Base-by-base conservation (phyloP, 768 basidiomycete species). In the Mycena haematopus region DNA sequence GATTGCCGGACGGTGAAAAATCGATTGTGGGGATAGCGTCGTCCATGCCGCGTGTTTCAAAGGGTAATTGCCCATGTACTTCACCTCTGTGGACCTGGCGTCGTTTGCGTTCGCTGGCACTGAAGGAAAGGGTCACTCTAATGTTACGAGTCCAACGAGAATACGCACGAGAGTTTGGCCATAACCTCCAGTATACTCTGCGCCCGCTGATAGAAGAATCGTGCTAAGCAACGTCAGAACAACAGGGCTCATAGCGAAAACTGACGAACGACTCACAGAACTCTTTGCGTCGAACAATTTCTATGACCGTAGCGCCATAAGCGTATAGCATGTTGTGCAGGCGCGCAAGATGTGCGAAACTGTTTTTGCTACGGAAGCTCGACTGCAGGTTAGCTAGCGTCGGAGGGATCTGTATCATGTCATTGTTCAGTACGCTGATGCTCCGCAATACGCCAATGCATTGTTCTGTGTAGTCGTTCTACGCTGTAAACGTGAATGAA, bases 251-350 rank as follows among this genome's bases (percentile, higher is more conserved):
- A 19, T 29, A 31, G 25, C 8, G 57, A 25, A 42, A 25, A 55
- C 15, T 44, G 8, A 33, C 5, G n/a, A 13, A 15, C 25, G 57
- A 74, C 88, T 74, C 63, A 90, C 93, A 82, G 74, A 96, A 97
- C 72, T 96, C 93, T 68, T 93, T 93, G 57, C 96, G 81, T 60
- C 96, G 82, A 2, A 96, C 92, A 31, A 98, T 87, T 75, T 99
- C 96, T 19, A 95, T 83, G 10, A 97, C 84, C 0, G 95, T 94
- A 1, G 93, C 92, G 0, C 92, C 91, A 74, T 99, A 99, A 0
- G 93, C 94, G 70, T 94, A 95, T 0, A 96, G 74, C 86, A 98
- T 92, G 58, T 84, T 88, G 72, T 96, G 95, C 45, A 98, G 78
- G 19, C 96, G 83, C 52, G 90, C 86, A 15, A 99, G 90, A 74